Base-by-base conservation (phyloP, 108 stramenopile genomes). In the Stephanodiscus triporus region DNA sequence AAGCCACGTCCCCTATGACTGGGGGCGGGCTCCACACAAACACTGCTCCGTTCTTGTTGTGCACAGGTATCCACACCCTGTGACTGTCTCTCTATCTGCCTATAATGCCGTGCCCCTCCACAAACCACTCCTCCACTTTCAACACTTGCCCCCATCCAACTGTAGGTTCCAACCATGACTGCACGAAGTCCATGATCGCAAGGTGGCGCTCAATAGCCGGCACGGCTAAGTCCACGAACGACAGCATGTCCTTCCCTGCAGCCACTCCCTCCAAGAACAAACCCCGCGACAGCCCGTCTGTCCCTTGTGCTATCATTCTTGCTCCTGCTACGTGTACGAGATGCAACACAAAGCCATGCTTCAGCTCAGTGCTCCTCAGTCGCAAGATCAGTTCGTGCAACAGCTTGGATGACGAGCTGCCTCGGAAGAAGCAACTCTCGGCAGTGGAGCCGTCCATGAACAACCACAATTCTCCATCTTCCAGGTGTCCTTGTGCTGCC, bases 291-390 rank as follows among this genome's bases (percentile, higher is more conserved):
- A 60, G 54, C 13, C 78, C 78, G 38, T 79, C 78, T 3, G 73
- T 79, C 0, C 78, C 78, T 11, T 75, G 51, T 3, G 36, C 71
- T 17, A 77, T 82, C 81, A 82, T 82, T 0, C 76, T 6, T 4
- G 72, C 78, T 1, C 82, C 82, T 13, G 82, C 56, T 0, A 78
- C 71, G 6, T 68, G 66, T 0, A 83, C 56, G 0, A 72, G 14
- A 43, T 63, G 79, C 4, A 63, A 32, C 1, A 1, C 9, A 10
- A 59, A n/a, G 6, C 17, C 34, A 17, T 6, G 11, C 0, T 59
- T 4, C 34, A 59, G 1, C 16, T 59, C 58, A 2, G 17, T n/a
- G 6, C 7, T 59, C 34, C 58, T 37, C 0, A 59, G 16, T 0
- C 30, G 10, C 14, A 59, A 16, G 0, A 59, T 16, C 2, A 59